Percentiles rank a stretch among this genome's conserved stretches.
Evolutionary conservation across 257 asterid species (phyloP).

Genomic region (Solanum clarkiae): DNA sequence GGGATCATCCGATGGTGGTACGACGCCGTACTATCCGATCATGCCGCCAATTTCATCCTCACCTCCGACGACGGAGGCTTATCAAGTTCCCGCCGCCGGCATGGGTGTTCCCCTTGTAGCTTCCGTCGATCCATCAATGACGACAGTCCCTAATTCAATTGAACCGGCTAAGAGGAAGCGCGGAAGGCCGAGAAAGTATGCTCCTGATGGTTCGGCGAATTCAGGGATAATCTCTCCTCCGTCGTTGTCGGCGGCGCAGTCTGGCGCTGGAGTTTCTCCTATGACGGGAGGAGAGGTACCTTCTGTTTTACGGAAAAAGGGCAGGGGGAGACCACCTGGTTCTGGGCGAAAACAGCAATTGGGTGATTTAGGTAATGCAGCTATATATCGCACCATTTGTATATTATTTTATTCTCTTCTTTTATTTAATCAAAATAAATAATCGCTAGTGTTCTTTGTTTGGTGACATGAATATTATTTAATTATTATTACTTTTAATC

Average conservation of each 20-base stretch:
- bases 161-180: conserved; percentile 3
- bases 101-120: neutral
- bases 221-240: neutral
- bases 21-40: neutral
- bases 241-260: neutral
- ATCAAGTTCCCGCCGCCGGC: neutral
- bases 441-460: neutral
- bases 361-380: neutral
- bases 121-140: neutral
- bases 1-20: neutral
- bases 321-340: conserved; percentile 5
- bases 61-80: neutral
- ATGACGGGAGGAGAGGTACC: neutral
- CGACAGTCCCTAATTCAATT: neutral
- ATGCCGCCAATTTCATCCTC: neutral
- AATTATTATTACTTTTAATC: neutral
- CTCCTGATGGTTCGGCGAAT: neutral
- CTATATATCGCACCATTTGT: neutral
- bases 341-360: neutral
- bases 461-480: neutral
- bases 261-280: neutral
- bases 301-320: neutral
- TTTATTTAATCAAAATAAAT: neutral
- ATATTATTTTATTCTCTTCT: neutral
- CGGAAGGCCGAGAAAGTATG: conserved; percentile 11